Percentiles rank a stretch among this genome's conserved stretches.
These are phyloP conservation scores for Saccharomycopsis guyanensis DNA, from an alignment of 805 yeast species.

Conservation along the genomic window DNA sequence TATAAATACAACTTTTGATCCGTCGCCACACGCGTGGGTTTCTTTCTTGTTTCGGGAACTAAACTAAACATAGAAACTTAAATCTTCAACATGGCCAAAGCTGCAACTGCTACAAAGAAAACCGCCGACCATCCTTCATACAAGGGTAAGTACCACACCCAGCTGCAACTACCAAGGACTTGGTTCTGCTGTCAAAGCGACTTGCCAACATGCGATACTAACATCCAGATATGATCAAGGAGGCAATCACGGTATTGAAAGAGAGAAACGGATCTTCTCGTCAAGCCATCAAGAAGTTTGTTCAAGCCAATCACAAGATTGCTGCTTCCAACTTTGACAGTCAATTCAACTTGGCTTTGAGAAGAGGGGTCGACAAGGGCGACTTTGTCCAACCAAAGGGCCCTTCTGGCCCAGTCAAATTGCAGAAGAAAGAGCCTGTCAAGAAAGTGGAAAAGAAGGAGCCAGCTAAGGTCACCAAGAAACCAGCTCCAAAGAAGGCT, in stretches of 20 bases:
- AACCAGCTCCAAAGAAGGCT: conserved; percentile 26
- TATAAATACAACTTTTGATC: conserved; percentile 2
- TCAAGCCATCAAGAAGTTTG: conserved; percentile 80
- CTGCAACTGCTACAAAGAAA: conserved; percentile 19
- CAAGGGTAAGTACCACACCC: conserved; percentile 33
- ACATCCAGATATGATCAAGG: conserved; percentile 29
- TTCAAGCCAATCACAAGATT: conserved; percentile 53
- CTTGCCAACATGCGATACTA: no score
- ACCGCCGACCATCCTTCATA: conserved; percentile 26
- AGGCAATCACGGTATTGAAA: conserved; percentile 62
- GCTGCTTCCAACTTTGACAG: conserved; percentile 62
- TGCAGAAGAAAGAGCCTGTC: conserved; percentile 32
- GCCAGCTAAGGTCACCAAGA: conserved; percentile 22
- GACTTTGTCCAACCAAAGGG: conserved; percentile 83
- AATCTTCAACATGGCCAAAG: conserved; percentile 14
- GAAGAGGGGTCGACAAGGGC: conserved; percentile 73
- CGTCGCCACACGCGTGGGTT: conserved; percentile 7
- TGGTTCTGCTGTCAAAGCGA: no score
- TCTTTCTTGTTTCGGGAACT: not conserved
- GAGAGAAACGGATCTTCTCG: conserved; percentile 81
- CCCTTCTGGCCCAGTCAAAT: conserved; percentile 77
- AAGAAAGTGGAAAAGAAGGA: conserved; percentile 30
- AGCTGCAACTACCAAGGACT: no score
- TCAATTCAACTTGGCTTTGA: conserved; percentile 68
- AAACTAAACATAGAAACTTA: not conserved